Percentiles rank a stretch among this genome's conserved stretches.
phyloP scores from a whole-genome alignment of 1,139 yeast genomes.

The Kodamaea arcana region DNA sequence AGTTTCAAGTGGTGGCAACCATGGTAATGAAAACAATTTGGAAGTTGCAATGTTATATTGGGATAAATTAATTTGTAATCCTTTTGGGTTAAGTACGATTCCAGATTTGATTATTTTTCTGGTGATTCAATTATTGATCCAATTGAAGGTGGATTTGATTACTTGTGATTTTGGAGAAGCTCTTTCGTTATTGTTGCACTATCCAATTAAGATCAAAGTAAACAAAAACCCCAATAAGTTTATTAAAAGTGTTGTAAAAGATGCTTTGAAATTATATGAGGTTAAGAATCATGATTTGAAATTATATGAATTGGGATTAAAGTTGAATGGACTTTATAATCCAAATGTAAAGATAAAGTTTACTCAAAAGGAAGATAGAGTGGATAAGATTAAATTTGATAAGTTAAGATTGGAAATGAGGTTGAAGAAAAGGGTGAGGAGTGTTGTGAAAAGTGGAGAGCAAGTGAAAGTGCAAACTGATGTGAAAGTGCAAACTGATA shows the following conservation, averaged over 20 bases:
- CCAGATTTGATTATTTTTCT: constrained; percentile 47
- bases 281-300: constrained; percentile 33
- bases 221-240: constrained; percentile 15
- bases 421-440: constrained; percentile 42
- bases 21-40: constrained; percentile 32
- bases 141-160: constrained; percentile 45
- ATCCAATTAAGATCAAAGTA: constrained; percentile 36
- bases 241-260: constrained; percentile 24
- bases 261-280: constrained; percentile 28
- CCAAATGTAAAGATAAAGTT: constrained; percentile 35
- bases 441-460: too few relatives aligned
- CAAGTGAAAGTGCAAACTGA: too few relatives aligned
- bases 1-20: constrained; percentile 17
- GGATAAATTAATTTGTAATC: constrained; percentile 51
- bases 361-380: constrained; percentile 14
- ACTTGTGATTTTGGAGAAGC: constrained; percentile 63
- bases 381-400: constrained; percentile 40
- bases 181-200: constrained; percentile 54
- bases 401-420: constrained; percentile 42
- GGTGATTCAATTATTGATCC: constrained; percentile 48
- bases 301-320: constrained; percentile 38
- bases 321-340: constrained; percentile 32
- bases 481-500: too few relatives aligned
- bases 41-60: constrained; percentile 45
- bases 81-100: constrained; percentile 19